Percentiles rank a stretch among this genome's conserved stretches.
phyloP scores from a whole-genome alignment of 192 early-diverging fungal species.

The Spizellomyces sp. region DNA sequence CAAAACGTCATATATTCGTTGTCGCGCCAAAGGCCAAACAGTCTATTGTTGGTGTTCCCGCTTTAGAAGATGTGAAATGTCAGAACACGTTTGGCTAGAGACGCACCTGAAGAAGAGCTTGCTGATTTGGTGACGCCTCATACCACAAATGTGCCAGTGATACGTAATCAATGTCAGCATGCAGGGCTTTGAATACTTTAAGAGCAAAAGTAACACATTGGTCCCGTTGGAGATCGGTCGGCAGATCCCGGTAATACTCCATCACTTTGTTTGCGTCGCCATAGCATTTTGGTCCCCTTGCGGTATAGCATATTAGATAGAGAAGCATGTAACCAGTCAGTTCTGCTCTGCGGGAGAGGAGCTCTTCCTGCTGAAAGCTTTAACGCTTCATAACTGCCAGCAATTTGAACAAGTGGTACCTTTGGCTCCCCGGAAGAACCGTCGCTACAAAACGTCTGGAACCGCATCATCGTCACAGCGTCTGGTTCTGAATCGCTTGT shows the following conservation, averaged over 20 bases:
- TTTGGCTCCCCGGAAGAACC: no score
- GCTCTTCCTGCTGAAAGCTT: no score
- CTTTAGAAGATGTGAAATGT: no score
- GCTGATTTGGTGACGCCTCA: background rate
- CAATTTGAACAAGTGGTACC: no score
- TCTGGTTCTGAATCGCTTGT: no score
- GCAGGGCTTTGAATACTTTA: conserved; percentile 18
- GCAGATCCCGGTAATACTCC: conserved; percentile 12
- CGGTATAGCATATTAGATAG: conserved; percentile 23
- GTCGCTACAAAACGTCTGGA: no score
- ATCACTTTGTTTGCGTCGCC: background rate
- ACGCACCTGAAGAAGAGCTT: conserved; percentile 15
- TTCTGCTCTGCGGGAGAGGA: background rate
- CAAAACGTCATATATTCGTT: conserved; percentile 19
- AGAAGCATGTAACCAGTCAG: conserved; percentile 24
- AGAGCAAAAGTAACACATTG: conserved; percentile 15
- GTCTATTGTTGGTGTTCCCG: background rate
- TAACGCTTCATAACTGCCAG: no score
- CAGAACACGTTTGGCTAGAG: no score
- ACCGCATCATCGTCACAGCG: no score
- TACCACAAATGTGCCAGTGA: conserved; percentile 10
- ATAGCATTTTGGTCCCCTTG: background rate
- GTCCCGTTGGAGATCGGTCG: background rate
- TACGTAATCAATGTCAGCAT: conserved; percentile 24
- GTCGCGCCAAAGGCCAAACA: background rate